phyloP scores from a whole-genome alignment of 2,329 filamentous ascomycete genomes.

The Paracamarosporium sp. region DNA sequence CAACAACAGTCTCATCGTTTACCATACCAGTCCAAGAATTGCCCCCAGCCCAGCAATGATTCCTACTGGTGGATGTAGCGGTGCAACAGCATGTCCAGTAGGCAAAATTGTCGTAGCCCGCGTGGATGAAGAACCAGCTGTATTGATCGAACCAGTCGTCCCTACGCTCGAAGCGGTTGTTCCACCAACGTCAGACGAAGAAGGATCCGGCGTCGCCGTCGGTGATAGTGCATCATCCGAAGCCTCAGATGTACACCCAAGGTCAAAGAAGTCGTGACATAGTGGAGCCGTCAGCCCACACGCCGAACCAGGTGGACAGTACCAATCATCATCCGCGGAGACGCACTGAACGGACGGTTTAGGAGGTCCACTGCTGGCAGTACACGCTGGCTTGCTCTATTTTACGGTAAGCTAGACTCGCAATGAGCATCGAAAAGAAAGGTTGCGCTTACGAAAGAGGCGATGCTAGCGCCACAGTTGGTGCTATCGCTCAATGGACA shows the following conservation, averaged over 20 bases:
- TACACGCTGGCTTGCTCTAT: neutral
- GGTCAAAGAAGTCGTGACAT: neutral
- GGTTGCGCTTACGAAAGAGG: neutral
- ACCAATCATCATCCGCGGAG: conserved; percentile 1
- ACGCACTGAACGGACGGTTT: neutral
- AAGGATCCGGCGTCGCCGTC: neutral
- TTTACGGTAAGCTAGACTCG: too few species aligned
- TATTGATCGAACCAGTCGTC: neutral
- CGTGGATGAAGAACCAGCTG: neutral
- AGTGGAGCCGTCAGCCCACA: neutral
- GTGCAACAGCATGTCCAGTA: neutral
- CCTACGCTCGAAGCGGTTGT: neutral
- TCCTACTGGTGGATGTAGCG: neutral
- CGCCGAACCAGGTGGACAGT: neutral
- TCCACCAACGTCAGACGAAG: neutral
- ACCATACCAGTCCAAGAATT: neutral
- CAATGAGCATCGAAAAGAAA: neutral
- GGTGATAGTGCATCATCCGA: neutral
- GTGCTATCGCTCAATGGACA: neutral
- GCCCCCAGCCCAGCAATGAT: neutral
- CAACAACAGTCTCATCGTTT: neutral
- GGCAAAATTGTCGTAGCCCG: neutral
- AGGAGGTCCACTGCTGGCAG: neutral
- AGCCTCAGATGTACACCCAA: neutral
- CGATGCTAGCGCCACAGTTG: neutral